These are phyloP conservation scores for Rhododendron ferrugineum DNA, from an alignment of 148 eudicot genomes.

Conservation along the genomic window DNA sequence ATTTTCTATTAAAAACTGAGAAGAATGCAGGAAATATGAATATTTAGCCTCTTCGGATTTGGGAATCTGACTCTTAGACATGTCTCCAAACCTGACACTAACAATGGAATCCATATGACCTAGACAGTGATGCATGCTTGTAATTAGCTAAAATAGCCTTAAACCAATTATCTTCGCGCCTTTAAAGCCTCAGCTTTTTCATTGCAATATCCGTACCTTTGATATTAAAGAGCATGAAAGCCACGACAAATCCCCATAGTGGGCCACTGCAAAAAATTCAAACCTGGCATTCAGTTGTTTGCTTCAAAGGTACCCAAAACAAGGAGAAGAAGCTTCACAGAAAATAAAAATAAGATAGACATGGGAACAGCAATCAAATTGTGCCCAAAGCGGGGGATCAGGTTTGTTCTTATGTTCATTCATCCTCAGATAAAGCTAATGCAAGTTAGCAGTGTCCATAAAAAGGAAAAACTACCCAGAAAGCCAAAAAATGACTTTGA, in stretches of 20 bases:
- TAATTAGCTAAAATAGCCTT: background rate
- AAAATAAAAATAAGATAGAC: background rate
- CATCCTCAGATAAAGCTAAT: background rate
- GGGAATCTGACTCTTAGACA: background rate
- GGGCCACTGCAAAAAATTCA: slow-evolving; percentile 64
- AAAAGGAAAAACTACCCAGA: background rate
- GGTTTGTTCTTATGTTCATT: background rate
- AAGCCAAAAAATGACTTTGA: too few relatives aligned
- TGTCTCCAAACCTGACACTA: background rate
- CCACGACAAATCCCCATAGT: slow-evolving; percentile 94
- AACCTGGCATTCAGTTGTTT: slow-evolving; percentile 8
- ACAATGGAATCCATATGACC: background rate
- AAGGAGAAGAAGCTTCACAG: background rate
- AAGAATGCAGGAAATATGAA: background rate
- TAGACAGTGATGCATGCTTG: background rate
- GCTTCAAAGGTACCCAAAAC: background rate
- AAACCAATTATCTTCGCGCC: background rate
- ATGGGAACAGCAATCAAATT: background rate
- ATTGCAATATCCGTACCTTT: slow-evolving; percentile 44
- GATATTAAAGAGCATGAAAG: slow-evolving; percentile 87
- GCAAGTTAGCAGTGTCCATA: background rate
- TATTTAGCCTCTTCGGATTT: background rate
- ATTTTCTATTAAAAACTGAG: background rate
- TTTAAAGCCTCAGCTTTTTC: background rate
- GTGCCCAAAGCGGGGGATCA: background rate